Percentiles rank a stretch among this genome's conserved stretches.
phyloP scores from a whole-genome alignment of 331 rosid genomes.

The Prunus yedoensis region DNA sequence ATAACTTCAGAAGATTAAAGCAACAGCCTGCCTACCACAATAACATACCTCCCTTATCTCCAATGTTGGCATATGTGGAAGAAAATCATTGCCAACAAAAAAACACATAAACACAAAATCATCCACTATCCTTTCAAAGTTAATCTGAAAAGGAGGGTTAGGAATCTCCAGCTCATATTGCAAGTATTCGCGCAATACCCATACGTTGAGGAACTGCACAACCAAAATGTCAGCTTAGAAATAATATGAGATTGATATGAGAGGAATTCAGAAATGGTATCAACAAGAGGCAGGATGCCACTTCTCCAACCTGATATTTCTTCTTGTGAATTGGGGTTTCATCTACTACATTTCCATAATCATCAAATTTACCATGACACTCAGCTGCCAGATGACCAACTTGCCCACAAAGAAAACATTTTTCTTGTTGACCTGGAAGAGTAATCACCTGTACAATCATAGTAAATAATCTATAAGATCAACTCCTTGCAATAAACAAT shows the following conservation, averaged over 20 bases:
- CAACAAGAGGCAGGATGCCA: conserved; percentile 18
- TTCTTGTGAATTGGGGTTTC: conserved; percentile 86
- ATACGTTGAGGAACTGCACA: too few species aligned
- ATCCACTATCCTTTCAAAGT: too few species aligned
- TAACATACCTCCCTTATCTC: too few species aligned
- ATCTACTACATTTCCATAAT: conserved; percentile 60
- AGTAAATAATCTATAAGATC: conserved; percentile 27
- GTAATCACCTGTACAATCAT: conserved; percentile 64
- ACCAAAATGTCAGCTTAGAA: too few species aligned
- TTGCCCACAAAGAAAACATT: conserved; percentile 85
- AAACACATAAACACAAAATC: too few species aligned
- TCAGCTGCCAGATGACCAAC: conserved; percentile 95
- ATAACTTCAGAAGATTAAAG: too few species aligned
- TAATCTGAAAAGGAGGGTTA: too few species aligned
- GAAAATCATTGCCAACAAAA: too few species aligned
- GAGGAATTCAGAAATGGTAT: neutral
- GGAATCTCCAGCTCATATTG: too few species aligned
- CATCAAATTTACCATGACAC: conserved; percentile 68
- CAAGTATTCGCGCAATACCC: too few species aligned
- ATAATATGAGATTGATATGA: conserved; percentile 2
- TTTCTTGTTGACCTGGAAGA: conserved; percentile 89
- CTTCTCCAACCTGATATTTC: conserved; percentile 83
- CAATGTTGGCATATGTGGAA: too few species aligned
- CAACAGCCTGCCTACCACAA: too few species aligned
- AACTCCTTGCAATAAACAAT: conserved; percentile 31